Evolutionary conservation across 352 stramenopile species (phyloP).

Genomic region (Pythium rishiriense): DNA sequence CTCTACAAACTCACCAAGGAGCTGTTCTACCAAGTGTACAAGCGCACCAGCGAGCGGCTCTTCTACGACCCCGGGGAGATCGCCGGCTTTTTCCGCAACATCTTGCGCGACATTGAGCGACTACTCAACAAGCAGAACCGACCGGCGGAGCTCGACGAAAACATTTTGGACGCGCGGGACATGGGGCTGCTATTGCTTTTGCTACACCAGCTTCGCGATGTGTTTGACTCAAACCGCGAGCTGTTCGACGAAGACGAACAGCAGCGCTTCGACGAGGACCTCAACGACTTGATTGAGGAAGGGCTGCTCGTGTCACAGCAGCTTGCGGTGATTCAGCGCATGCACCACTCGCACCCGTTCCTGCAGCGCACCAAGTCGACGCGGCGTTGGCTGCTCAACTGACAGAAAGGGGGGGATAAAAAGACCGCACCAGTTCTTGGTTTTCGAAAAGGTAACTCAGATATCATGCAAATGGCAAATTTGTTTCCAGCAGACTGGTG

Average conservation of each 20-base stretch:
- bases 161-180: slow-evolving; percentile 60
- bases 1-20: slow-evolving; percentile 63
- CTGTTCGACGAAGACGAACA: slow-evolving; percentile 81
- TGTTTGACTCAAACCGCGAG: slow-evolving; percentile 69
- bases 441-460: not conserved
- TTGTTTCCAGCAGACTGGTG: too few relatives aligned
- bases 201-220: slow-evolving; percentile 72
- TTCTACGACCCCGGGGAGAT: slow-evolving; percentile 80
- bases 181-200: slow-evolving; percentile 73
- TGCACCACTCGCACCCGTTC: slow-evolving; percentile 86
- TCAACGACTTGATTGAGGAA: slow-evolving; percentile 80
- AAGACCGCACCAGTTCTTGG: not conserved
- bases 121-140: slow-evolving; percentile 85
- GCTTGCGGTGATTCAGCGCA: slow-evolving; percentile 84
- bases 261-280: slow-evolving; percentile 80
- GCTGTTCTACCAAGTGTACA: slow-evolving; percentile 71
- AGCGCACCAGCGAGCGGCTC: slow-evolving; percentile 72
- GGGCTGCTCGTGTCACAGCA: slow-evolving; percentile 76
- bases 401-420: not conserved
- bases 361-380: slow-evolving; percentile 59
- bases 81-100: slow-evolving; percentile 74
- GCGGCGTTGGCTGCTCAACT: slow-evolving; percentile 57
- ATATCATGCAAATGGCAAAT: not conserved
- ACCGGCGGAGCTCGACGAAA: slow-evolving; percentile 25
- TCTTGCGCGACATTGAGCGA: slow-evolving; percentile 80